Conservation (phyloP, 768 basidiomycete species). For the Suillus hirtellus region DNA sequence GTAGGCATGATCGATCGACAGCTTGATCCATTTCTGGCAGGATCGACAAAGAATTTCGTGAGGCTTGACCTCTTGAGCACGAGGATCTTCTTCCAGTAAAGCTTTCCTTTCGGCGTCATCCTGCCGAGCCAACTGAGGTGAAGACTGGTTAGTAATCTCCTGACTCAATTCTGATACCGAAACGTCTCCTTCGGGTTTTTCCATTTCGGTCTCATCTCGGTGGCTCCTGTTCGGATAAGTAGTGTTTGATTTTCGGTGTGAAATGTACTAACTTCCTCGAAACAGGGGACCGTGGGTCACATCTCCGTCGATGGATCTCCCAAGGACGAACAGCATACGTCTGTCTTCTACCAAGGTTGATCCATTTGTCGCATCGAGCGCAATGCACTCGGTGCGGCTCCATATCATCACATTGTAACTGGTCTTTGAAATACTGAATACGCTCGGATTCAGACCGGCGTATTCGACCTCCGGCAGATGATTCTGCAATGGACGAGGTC, state of each 20-base stretch:
- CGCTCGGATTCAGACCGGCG: slow-evolving; percentile 65
- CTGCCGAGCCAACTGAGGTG: slow-evolving; percentile 22
- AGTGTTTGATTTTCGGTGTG: no score
- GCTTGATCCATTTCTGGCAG: slow-evolving; percentile 64
- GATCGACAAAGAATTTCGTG: slow-evolving; percentile 56
- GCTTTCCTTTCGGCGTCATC: slow-evolving; percentile 48
- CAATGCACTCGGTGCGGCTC: slow-evolving; percentile 63
- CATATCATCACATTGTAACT: slow-evolving; percentile 55
- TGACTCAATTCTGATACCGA: neutral
- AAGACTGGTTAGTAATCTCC: neutral
- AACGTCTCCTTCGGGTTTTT: neutral
- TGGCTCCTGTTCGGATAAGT: neutral
- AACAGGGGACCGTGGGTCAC: slow-evolving; percentile 42
- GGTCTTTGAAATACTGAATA: slow-evolving; percentile 61
- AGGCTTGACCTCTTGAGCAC: slow-evolving; percentile 48
- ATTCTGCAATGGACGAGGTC: slow-evolving; percentile 54
- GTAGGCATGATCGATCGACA: slow-evolving; percentile 45
- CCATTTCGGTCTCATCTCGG: neutral
- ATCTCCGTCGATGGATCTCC: slow-evolving; percentile 57
- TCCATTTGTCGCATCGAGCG: slow-evolving; percentile 54
- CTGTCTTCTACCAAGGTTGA: slow-evolving; percentile 55
- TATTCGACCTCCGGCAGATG: slow-evolving; percentile 42
- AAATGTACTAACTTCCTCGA: slow-evolving; percentile 26
- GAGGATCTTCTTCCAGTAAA: slow-evolving; percentile 53
- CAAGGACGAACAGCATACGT: slow-evolving; percentile 62